Evolutionary conservation across 768 basidiomycete species (phyloP).

Genomic region (Clitopilus passeckerianus): DNA sequence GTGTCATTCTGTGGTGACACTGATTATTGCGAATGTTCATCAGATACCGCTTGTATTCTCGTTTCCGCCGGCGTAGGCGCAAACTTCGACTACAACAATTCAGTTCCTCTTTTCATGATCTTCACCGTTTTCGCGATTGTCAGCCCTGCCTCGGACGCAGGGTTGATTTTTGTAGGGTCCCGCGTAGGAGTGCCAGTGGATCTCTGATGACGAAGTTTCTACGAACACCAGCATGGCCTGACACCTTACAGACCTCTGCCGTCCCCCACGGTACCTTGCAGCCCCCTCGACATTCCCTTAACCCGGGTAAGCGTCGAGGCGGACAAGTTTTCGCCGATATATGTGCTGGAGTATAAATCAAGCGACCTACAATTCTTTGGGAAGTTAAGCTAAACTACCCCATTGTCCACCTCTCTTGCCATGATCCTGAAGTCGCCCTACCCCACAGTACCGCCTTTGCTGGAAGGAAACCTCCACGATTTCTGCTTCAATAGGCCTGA

Average conservation of each 20-base stretch:
- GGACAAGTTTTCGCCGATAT: too few species aligned
- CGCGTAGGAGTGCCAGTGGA: not conserved
- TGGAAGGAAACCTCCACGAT: conserved; percentile 51
- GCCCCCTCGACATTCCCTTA: not conserved
- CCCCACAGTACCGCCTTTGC: conserved; percentile 43
- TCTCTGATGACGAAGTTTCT: not conserved
- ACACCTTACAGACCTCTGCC: not conserved
- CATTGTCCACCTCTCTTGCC: not conserved
- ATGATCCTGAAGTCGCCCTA: conserved; percentile 60
- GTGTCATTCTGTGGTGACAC: too few species aligned
- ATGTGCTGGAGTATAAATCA: not conserved
- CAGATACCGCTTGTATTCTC: too few species aligned
- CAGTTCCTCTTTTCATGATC: too few species aligned
- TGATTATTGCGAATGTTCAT: too few species aligned
- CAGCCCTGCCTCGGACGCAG: too few species aligned
- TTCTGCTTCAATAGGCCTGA: conserved; percentile 51
- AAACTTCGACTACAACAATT: too few species aligned
- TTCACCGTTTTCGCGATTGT: too few species aligned
- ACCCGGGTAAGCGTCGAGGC: not conserved
- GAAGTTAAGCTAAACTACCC: not conserved
- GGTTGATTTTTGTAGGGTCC: too few species aligned
- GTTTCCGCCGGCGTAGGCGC: too few species aligned
- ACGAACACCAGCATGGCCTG: not conserved
- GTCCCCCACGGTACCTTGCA: not conserved
- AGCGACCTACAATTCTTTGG: not conserved